A percentile compares a stretch with the other conserved stretches of the same genome.
Evolutionary conservation across 768 basidiomycete genomes (phyloP).

Genomic region (Calocybe cyanea): DNA sequence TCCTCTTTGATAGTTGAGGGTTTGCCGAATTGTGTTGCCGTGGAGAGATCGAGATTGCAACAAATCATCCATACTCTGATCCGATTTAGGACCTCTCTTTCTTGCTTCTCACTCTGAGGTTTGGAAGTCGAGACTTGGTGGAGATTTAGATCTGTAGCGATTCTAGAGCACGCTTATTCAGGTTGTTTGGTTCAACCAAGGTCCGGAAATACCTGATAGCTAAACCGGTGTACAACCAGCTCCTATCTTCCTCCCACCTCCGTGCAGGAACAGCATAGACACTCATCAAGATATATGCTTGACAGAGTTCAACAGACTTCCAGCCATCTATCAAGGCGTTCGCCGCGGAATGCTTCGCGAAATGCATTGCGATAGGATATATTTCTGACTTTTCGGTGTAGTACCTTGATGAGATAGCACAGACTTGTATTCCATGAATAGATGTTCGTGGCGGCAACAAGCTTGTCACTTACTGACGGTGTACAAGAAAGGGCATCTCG

Average conservation of each 20-base stretch:
- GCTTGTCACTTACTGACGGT: slow-evolving; percentile 63
- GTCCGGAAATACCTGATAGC: slow-evolving; percentile 57
- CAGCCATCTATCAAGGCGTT: slow-evolving; percentile 77
- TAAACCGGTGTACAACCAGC: slow-evolving; percentile 86
- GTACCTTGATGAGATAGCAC: slow-evolving; percentile 82
- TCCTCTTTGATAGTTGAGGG: slow-evolving; percentile 87
- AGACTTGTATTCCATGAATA: slow-evolving; percentile 48
- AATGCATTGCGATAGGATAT: slow-evolving; percentile 86
- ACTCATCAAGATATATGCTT: slow-evolving; percentile 89
- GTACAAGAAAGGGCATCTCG: slow-evolving; percentile 86
- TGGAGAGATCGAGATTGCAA: slow-evolving; percentile 84
- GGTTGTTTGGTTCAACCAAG: slow-evolving; percentile 2
- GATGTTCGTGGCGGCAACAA: neutral
- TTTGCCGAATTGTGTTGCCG: slow-evolving; percentile 86
- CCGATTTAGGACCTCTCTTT: slow-evolving; percentile 81
- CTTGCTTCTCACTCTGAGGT: slow-evolving; percentile 69
- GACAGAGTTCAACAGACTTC: slow-evolving; percentile 85
- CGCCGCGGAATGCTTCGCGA: slow-evolving; percentile 78
- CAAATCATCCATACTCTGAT: slow-evolving; percentile 90
- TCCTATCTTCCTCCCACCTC: slow-evolving; percentile 86
- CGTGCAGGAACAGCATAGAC: slow-evolving; percentile 77
- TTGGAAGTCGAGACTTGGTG: slow-evolving; percentile 62
- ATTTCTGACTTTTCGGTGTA: slow-evolving; percentile 77
- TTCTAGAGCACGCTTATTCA: slow-evolving; percentile 34
- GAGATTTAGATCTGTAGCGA: slow-evolving; percentile 87